Conservation (phyloP, 208 protist genomes). For the Leishmania turanica region DNA sequence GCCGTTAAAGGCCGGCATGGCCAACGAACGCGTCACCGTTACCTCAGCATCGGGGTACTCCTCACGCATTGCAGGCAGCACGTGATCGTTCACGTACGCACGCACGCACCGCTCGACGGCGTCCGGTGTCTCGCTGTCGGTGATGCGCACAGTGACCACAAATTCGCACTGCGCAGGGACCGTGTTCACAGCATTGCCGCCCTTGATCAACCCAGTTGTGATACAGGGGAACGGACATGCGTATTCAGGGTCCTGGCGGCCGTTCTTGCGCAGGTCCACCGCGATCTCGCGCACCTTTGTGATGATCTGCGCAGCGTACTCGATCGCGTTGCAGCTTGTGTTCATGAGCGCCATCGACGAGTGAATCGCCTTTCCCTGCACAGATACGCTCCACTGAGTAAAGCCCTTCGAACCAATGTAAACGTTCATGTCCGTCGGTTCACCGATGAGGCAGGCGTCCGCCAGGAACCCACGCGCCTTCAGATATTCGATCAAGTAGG, state of each 20-base stretch:
- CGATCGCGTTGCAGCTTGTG: conserved; percentile 55
- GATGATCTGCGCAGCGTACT: conserved; percentile 54
- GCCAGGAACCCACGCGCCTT: conserved; percentile 35
- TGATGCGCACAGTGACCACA: conserved; percentile 42
- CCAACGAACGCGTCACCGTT: conserved; percentile 8
- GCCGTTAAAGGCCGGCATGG: conserved; percentile 37
- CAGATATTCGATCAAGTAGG: conserved; percentile 39
- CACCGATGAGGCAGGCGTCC: conserved; percentile 18
- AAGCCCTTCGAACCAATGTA: conserved; percentile 43
- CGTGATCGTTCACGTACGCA: conserved; percentile 34
- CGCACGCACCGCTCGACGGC: conserved; percentile 35
- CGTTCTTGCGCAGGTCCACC: conserved; percentile 38
- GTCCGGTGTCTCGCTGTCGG: conserved; percentile 25
- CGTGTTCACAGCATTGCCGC: conserved; percentile 55
- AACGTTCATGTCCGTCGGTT: conserved; percentile 27
- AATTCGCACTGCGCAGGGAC: conserved; percentile 57
- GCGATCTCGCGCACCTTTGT: conserved; percentile 41
- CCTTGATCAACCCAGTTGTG: conserved; percentile 41
- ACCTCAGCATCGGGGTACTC: conserved; percentile 49
- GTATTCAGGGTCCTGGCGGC: conserved; percentile 16
- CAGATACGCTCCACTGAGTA: conserved; percentile 31
- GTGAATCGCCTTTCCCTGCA: conserved; percentile 58
- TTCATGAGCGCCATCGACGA: conserved; percentile 55
- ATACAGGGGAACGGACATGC: conserved; percentile 35
- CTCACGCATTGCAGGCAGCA: conserved; percentile 42